phyloP scores from a whole-genome alignment of 331 rosid genomes.

The Malus hybrid region DNA sequence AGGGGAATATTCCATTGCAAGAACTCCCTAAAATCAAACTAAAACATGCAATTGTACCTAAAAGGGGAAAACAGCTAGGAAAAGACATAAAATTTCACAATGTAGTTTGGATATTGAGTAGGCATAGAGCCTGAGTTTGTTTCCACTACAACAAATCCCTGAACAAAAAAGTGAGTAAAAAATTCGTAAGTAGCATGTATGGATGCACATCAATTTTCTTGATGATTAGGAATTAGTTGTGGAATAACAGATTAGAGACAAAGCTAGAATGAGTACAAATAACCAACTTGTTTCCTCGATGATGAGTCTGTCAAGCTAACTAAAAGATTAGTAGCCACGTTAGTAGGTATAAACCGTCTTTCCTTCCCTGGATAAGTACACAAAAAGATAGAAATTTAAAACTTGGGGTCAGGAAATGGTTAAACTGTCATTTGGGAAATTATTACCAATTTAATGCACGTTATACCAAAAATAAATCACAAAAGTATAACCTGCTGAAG shows the following conservation, averaged over 20 bases:
- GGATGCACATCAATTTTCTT: too few species aligned
- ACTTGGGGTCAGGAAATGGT: conserved; percentile 2
- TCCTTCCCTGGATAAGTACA: conserved; percentile 57
- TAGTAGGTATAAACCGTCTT: conserved; percentile 92
- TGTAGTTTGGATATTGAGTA: conserved; percentile 83
- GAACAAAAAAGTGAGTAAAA: too few species aligned
- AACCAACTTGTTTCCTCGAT: conserved; percentile 60
- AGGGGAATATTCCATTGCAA: too few species aligned
- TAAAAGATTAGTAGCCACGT: conserved; percentile 87
- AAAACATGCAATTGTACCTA: too few species aligned
- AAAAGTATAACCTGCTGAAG: not conserved
- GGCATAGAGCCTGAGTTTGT: conserved; percentile 59
- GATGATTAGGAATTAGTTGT: too few species aligned
- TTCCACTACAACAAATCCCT: too few species aligned
- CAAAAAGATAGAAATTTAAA: not conserved
- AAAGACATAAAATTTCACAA: conserved; percentile 85
- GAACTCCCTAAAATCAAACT: too few species aligned
- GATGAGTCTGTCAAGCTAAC: conserved; percentile 80
- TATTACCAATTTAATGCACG: not conserved
- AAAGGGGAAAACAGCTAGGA: conserved; percentile 1
- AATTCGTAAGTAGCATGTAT: too few species aligned
- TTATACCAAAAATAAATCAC: conserved; percentile 15
- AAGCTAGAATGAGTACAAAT: not conserved
- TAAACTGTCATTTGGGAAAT: conserved; percentile 11
- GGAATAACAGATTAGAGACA: too few species aligned